Evolutionary conservation across 306 rosid genomes (phyloP).

Genomic region (Prunus kanzakura): DNA sequence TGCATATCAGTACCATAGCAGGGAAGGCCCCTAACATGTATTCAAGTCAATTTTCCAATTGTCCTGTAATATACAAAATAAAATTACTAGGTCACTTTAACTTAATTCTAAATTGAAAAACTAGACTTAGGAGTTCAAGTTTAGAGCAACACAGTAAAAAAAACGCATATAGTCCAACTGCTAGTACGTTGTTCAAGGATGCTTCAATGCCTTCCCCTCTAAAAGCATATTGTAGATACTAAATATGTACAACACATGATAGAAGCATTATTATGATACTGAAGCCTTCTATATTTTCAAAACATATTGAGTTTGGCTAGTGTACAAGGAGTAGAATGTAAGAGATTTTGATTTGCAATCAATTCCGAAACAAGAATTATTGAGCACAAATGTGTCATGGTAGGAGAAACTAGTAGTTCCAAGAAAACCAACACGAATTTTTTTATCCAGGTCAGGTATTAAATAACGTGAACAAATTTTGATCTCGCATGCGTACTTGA

Average conservation of each 20-base stretch:
- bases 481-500: neutral
- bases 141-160: neutral
- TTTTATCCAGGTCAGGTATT: neutral
- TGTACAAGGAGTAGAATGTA: neutral
- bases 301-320: neutral
- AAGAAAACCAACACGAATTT: neutral
- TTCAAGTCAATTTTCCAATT: neutral
- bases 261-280: neutral
- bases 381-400: neutral
- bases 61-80: neutral
- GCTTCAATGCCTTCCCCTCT: neutral
- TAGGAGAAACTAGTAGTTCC: neutral
- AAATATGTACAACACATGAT: neutral
- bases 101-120: neutral
- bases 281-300: neutral
- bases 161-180: too few relatives aligned
- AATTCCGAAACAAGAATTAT: neutral
- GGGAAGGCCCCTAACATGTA: neutral
- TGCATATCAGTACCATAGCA: conserved; percentile 27
- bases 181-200: neutral
- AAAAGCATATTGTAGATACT: neutral
- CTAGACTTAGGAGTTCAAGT: neutral
- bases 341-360: neutral
- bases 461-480: neutral
- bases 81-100: neutral